Conservation (phyloP, 805 yeast genomes). For the Candida jianshihensis region DNA sequence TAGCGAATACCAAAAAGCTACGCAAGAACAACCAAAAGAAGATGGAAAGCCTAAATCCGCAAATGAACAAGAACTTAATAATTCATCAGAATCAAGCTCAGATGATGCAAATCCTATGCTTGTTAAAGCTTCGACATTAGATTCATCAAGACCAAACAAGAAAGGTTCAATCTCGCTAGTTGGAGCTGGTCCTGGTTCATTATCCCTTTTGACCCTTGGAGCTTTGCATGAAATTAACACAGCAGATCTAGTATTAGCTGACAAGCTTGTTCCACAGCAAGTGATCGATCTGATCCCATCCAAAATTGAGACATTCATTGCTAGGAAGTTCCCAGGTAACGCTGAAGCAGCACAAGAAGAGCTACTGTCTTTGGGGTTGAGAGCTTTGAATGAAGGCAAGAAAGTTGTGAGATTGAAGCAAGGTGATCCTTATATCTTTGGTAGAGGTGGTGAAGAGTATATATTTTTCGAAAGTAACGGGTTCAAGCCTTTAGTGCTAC, state of each 20-base stretch:
- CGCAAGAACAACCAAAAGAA: background rate
- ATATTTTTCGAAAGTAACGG: conserved; percentile 63
- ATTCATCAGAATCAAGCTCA: background rate
- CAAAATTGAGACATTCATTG: conserved; percentile 71
- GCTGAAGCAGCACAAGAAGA: conserved; percentile 92
- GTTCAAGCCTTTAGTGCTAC: conserved; percentile 63
- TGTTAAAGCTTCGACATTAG: conserved; percentile 17
- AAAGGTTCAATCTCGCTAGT: conserved; percentile 69
- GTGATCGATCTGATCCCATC: conserved; percentile 79
- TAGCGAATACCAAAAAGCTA: conserved; percentile 34
- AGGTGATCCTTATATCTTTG: conserved; percentile 95
- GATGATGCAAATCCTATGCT: background rate
- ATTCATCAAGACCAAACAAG: background rate
- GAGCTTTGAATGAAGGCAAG: conserved; percentile 55
- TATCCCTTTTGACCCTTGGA: conserved; percentile 74
- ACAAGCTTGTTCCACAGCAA: conserved; percentile 85
- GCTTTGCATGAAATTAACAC: conserved; percentile 73
- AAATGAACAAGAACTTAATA: background rate
- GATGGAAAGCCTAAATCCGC: background rate
- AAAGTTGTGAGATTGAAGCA: conserved; percentile 87
- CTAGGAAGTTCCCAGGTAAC: conserved; percentile 93
- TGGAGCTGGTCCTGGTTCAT: conserved; percentile 92
- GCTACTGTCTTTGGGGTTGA: conserved; percentile 64
- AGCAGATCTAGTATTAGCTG: conserved; percentile 84
- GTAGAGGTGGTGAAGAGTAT: conserved; percentile 93